Base-by-base conservation (phyloP, 306 rosid genomes). In the Astragalus membranaceus region DNA sequence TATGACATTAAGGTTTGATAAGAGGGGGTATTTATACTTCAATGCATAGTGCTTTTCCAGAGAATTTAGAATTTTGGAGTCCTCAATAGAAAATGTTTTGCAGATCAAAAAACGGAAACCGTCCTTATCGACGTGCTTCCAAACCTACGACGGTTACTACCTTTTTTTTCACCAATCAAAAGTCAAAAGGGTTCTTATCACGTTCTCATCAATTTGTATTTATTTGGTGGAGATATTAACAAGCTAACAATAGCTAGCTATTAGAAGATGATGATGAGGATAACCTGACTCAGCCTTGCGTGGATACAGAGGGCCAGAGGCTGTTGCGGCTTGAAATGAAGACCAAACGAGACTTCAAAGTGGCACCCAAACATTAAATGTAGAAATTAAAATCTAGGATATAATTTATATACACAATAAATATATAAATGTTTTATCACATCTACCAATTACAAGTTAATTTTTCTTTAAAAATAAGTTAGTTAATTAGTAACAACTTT, bases 11-110 rank as follows among this genome's bases (percentile, higher is more conserved):
- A 14, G 42, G 1, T 64, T 15, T 23, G 72, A 30, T 2, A 70
- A 53, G 50, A 10, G 49, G 65, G 73, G 67, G 59, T 75, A 69
- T 87, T 70, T 85, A 84, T 87, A 82, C 61, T 58, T 8, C 29
- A 51, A 42, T 0, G 23, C 39, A 13, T 7, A 16, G 85, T 26
- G 30, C 30, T 81, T 83, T 81, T 35, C 69, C 75, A 3, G 73
- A 7, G 35, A 89, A 70, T 81, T 82, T 14, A 60, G 54, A 86
- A 78, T 20, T 30, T 66, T 15, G 72, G 76, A 77, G 84, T 85
- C 88, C 84, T 79, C 42, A 61, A 79, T 69, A 71, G 75, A 72
- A 85, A 79, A 35, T 14, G 5, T 1, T 7, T 5, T 46, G 3
- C 3, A 8, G 46, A 8, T 8, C n/a, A 6, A 20, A 23, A 43